Evolutionary conservation across 2,329 filamentous ascomycete species (phyloP), one percentile per base, ranked within the genome.

Genomic region (Emericellopsis atlantica): DNA sequence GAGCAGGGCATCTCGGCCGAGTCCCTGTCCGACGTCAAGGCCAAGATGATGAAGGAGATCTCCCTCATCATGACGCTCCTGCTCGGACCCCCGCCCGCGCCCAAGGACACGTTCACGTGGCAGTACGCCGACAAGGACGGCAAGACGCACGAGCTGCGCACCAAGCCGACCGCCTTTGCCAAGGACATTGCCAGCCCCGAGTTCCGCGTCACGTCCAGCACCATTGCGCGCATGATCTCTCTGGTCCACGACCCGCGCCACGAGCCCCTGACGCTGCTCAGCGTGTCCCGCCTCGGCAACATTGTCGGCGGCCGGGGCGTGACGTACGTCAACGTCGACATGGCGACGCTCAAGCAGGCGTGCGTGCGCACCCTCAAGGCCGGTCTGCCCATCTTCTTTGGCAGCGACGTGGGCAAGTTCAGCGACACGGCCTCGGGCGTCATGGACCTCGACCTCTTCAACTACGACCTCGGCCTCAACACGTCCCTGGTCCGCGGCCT

Each of bases 161-260:
- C 74, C 21, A 84, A 81, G 0, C 87, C 88, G 0, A 67, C 75
- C 7, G 75, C 74, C 5, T 92, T 94, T 51, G 79, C 86, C 3
- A 68, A 69, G 22, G 76, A 86, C 46, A 74, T 87, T 15, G 75
- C 74, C 40, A 74, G 74, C 36, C 59, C 66, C n/a, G 72, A 76
- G 34, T 21, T 40, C 40, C 24, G 23, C 16, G 62, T 81, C 6
- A 75, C 71, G 6, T 69, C 69, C 18, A 69, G 72, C 4, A 70
- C 77, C 39, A 76, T 92, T 37, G 69, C 78, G 48, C 62, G 70
- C 45, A 79, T 90, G 60, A 81, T 93, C 51, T 90, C 83, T 29
- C 72, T 95, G 1, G 84, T 93, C 38, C 81, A 94, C 55, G 88
- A 94, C 56, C 88, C 88, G 5, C 76, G 88, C 9, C 84, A 94